These are phyloP conservation scores for Mycena albidolilacea DNA, from an alignment of 768 basidiomycete genomes.

Conservation along the genomic window DNA sequence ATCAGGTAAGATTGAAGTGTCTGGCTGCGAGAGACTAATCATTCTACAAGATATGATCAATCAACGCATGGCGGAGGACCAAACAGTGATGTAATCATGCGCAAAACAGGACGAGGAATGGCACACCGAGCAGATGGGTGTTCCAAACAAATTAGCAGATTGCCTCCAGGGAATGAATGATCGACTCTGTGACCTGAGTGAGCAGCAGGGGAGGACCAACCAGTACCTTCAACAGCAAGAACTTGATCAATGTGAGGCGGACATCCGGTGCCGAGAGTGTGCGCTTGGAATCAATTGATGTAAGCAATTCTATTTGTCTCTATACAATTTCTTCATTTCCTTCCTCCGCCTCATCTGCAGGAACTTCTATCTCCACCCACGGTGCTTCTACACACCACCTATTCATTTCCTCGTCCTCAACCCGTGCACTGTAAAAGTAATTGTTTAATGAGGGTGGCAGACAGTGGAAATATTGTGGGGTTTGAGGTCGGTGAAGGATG, in stretches of 20 bases:
- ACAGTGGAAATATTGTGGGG: not conserved
- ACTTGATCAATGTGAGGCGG: not conserved
- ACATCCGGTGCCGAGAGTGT: not conserved
- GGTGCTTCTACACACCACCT: not conserved
- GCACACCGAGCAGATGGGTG: not conserved
- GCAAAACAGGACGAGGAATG: not conserved
- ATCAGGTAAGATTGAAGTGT: not conserved
- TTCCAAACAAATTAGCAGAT: not conserved
- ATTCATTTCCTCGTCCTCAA: not conserved
- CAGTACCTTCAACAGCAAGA: not conserved
- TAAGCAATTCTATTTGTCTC: not conserved
- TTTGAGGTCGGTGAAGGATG: not conserved
- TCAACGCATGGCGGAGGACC: not conserved
- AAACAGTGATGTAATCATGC: not conserved
- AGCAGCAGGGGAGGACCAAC: constrained; percentile 1
- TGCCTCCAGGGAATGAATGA: not conserved
- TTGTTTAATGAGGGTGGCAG: not conserved
- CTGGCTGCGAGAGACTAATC: too few relatives aligned
- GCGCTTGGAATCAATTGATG: not conserved
- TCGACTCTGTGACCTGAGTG: not conserved
- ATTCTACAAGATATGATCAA: constrained; percentile 3
- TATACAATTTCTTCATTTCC: not conserved
- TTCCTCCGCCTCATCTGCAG: not conserved
- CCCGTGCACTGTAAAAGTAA: not conserved
- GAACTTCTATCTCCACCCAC: not conserved